Evolutionary conservation across 73 alveolate species (phyloP).

Genomic region (Paramecium primaurelia): DNA sequence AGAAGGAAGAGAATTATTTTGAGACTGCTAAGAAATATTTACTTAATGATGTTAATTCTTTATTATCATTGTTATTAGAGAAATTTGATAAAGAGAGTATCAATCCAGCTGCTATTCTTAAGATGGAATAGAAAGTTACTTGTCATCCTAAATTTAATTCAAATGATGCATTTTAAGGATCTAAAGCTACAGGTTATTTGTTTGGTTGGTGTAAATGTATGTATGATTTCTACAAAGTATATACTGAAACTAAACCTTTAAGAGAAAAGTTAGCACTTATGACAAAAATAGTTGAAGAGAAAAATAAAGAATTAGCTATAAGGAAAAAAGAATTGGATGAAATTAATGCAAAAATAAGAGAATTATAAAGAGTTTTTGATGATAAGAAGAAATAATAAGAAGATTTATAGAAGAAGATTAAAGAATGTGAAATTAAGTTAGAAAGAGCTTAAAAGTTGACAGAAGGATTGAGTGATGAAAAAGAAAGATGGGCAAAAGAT

Average conservation of each 20-base stretch:
- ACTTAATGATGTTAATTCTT: constrained; percentile 77
- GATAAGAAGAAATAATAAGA: constrained; percentile 71
- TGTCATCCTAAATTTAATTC: constrained; percentile 78
- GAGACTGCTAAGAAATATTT: constrained; percentile 74
- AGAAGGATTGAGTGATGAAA: constrained; percentile 96
- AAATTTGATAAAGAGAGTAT: constrained; percentile 79
- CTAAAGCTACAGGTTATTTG: constrained; percentile 86
- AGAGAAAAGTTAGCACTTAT: constrained; percentile 71
- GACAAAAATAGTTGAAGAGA: constrained; percentile 64
- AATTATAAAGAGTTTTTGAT: constrained; percentile 61
- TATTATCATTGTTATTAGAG: constrained; percentile 64
- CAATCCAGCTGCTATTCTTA: constrained; percentile 60
- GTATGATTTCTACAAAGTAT: constrained; percentile 78
- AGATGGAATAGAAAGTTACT: constrained; percentile 62
- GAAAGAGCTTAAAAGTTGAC: constrained; percentile 97
- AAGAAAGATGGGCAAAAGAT: constrained; percentile 97
- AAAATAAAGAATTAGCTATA: constrained; percentile 67
- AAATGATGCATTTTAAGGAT: constrained; percentile 78
- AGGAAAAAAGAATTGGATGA: constrained; percentile 73
- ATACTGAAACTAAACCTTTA: constrained; percentile 70
- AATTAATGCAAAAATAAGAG: constrained; percentile 73
- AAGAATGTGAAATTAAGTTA: constrained; percentile 85
- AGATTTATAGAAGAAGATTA: constrained; percentile 68
- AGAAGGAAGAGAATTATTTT: constrained; percentile 82
- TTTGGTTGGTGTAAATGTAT: constrained; percentile 91